Conservation (phyloP, 768 basidiomycete genomes). For the Trametes elegans region DNA sequence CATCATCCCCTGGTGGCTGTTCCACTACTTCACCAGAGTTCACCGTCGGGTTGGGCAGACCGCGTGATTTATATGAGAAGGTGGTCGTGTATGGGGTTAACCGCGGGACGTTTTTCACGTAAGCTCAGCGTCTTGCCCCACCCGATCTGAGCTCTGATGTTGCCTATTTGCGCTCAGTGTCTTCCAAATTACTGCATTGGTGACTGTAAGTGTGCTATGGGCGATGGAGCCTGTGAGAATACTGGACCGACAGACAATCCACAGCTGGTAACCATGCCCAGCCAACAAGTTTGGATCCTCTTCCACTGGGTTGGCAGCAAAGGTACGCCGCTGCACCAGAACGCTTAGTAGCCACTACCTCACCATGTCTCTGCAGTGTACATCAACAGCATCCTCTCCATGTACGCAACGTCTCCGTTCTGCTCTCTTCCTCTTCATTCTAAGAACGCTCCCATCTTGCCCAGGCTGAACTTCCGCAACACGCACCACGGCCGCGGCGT, state of each 20-base stretch:
- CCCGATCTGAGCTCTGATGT: too few relatives aligned
- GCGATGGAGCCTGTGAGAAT: neutral
- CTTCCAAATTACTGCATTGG: slow-evolving; percentile 5
- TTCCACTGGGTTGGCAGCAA: slow-evolving; percentile 23
- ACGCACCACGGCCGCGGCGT: slow-evolving; percentile 24
- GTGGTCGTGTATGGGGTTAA: slow-evolving; percentile 21
- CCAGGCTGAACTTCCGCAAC: slow-evolving; percentile 25
- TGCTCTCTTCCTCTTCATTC: too few relatives aligned
- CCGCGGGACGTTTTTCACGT: slow-evolving; percentile 25
- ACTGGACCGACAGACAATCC: neutral
- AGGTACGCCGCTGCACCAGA: neutral
- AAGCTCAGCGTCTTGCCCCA: neutral
- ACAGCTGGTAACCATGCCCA: slow-evolving; percentile 16
- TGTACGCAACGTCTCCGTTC: slow-evolving; percentile 5
- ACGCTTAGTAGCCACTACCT: neutral
- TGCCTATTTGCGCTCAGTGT: neutral
- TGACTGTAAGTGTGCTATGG: neutral
- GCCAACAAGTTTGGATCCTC: slow-evolving; percentile 21
- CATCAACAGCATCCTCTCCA: slow-evolving; percentile 22
- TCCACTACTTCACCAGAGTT: neutral
- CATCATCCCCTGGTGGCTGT: too few relatives aligned
- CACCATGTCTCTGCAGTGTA: slow-evolving; percentile 13
- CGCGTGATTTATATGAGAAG: slow-evolving; percentile 15
- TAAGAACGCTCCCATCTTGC: too few relatives aligned
- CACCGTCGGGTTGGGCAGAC: neutral